A percentile compares a stretch with the other conserved stretches of the same genome.
phyloP scores from a whole-genome alignment of 495 filamentous ascomycete genomes.

The Penicillium pancosmium region DNA sequence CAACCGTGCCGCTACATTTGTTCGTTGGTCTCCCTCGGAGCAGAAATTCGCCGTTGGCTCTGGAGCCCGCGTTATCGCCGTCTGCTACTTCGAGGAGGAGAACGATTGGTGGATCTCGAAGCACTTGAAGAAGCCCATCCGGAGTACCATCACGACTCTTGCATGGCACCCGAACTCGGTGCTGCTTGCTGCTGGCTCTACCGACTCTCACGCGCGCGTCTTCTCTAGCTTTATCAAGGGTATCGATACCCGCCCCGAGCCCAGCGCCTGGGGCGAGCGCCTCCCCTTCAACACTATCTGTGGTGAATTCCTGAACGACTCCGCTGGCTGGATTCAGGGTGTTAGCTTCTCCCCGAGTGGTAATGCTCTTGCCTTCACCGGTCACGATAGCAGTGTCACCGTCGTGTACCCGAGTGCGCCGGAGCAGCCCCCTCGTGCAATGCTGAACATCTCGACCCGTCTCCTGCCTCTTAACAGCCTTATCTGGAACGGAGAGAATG shows the following conservation, averaged over 20 bases:
- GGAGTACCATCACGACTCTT: slow-evolving; percentile 90
- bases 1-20: slow-evolving; percentile 94
- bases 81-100: slow-evolving; percentile 98
- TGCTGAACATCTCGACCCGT: slow-evolving; percentile 86
- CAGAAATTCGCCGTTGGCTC: slow-evolving; percentile 97
- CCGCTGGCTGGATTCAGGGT: slow-evolving; percentile 93
- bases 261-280: slow-evolving; percentile 90
- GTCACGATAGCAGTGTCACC: slow-evolving; percentile 94
- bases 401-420: slow-evolving; percentile 93
- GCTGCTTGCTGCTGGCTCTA: slow-evolving; percentile 88
- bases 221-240: slow-evolving; percentile 97
- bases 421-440: slow-evolving; percentile 85
- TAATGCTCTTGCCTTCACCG: slow-evolving; percentile 85
- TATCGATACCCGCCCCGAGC: slow-evolving; percentile 82
- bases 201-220: slow-evolving; percentile 95
- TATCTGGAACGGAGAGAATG: slow-evolving; percentile 88
- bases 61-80: slow-evolving; percentile 91
- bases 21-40: slow-evolving; percentile 96
- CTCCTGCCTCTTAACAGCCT: slow-evolving; percentile 87
- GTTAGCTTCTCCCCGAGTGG: slow-evolving; percentile 90
- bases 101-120: slow-evolving; percentile 99
- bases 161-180: slow-evolving; percentile 98
- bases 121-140: slow-evolving; percentile 97
- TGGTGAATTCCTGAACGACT: slow-evolving; percentile 92
- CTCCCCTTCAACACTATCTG: slow-evolving; percentile 98